phyloP scores from a whole-genome alignment of 345 rosid species.

The Eucalyptus decipiens region DNA sequence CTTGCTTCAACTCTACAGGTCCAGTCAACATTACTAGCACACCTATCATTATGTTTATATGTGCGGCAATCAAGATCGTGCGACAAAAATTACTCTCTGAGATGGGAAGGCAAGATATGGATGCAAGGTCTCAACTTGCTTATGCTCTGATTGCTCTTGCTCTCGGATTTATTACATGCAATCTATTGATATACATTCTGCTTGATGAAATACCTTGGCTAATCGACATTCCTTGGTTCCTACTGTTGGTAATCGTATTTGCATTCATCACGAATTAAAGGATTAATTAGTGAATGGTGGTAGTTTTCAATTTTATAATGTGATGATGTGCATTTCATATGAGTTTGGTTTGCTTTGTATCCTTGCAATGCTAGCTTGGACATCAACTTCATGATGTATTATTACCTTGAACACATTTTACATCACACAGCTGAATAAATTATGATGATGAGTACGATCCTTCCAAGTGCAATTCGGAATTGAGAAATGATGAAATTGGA shows the following conservation, averaged over 20 bases:
- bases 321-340: too few relatives aligned
- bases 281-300: too few relatives aligned
- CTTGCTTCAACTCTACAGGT: neutral
- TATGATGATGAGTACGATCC: too few relatives aligned
- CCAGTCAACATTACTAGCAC: accelerated
- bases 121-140: neutral
- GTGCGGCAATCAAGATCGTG: accelerated
- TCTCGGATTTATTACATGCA: neutral
- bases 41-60: neutral
- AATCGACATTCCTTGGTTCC: neutral
- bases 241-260: neutral
- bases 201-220: neutral
- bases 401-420: too few relatives aligned
- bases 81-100: neutral
- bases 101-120: neutral
- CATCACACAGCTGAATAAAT: too few relatives aligned
- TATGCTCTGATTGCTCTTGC: neutral
- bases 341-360: too few relatives aligned
- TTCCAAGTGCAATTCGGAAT: too few relatives aligned
- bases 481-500: too few relatives aligned
- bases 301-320: too few relatives aligned
- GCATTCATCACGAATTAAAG: neutral
- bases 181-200: neutral
- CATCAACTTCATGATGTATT: too few relatives aligned
- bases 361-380: too few relatives aligned